Base-by-base conservation (phyloP, 768 basidiomycete species). In the Collybiopsis confluens region DNA sequence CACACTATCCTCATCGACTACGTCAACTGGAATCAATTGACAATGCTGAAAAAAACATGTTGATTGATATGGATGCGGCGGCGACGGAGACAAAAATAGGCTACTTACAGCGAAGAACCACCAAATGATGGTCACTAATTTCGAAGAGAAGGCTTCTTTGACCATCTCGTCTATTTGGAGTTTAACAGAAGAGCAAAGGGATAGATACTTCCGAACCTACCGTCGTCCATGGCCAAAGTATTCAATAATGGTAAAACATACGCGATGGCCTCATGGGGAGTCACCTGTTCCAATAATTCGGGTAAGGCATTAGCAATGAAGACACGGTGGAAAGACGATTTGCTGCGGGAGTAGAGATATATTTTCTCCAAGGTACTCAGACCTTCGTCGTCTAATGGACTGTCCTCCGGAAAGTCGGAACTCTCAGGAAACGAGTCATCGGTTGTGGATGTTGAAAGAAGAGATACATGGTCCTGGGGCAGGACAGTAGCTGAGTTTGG, bases 211-310 rank as follows among this genome's bases (percentile, higher is more conserved):
- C n/a, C n/a, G 23, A 26, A 68, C 80, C 40, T 57, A 91, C 92
- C 92, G 65, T 91, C 84, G 63, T 95, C 92, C 69, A 88, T 83
- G 8, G 91, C 91, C 26, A 98, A 81, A 40, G 80, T 81, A 47
- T 81, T 87, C 54, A 98, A 79, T n/a, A 97, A 80, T 1, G 95
- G 95, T 18, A 96, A 72, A 54, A 98, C 91, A 64, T 96, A 98
- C 67, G 93, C 90, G 60, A 92, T 85, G 4, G 92, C 92, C 59
- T 98, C 95, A 52, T 82, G 81, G 2, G 95, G 88, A 16, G 88
- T 76, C 48, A 97, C 88, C 44, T 86, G 75, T 54, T 77, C 69
- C 30, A 98, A 79, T 69, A 89, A 85, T 2, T 82, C 75, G n/a
- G 88, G 87, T 33, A 98, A 79, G 35, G 88, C 82, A 61, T 88